Percentiles rank a stretch among this genome's conserved stretches.
phyloP scores from a whole-genome alignment of 352 stramenopile species.

The Globisporangium yorkense region DNA sequence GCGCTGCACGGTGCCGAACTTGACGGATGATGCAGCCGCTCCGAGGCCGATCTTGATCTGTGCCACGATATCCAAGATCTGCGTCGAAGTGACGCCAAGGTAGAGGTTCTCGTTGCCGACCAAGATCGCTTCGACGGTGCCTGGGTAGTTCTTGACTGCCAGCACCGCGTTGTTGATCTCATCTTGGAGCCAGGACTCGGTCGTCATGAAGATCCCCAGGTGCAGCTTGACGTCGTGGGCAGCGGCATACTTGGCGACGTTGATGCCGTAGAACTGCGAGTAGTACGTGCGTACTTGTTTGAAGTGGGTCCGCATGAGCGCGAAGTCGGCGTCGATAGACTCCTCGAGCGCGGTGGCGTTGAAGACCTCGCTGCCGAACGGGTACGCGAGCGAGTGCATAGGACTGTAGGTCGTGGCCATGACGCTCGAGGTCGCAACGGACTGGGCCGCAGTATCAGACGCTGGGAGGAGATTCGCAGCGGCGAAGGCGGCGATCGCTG shows the following conservation, averaged over 20 bases:
- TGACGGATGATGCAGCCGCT: constrained; percentile 6
- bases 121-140: constrained; percentile 10
- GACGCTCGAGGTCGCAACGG: neutral
- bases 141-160: constrained; percentile 12
- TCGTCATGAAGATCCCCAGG: constrained; percentile 27
- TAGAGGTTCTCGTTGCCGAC: constrained; percentile 22
- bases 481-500: neutral
- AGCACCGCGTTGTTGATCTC: constrained; percentile 22
- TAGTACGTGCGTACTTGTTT: constrained; percentile 30
- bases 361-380: constrained; percentile 5
- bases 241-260: constrained; percentile 20
- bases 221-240: constrained; percentile 22
- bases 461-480: neutral
- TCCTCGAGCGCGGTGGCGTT: constrained; percentile 8
- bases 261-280: constrained; percentile 22
- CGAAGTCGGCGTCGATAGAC: constrained; percentile 25
- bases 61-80: constrained; percentile 11
- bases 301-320: constrained; percentile 19
- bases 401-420: constrained; percentile 14
- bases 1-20: constrained; percentile 27
- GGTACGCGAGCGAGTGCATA: constrained; percentile 13
- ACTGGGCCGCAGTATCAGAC: neutral
- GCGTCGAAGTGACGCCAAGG: constrained; percentile 9
- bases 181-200: constrained; percentile 17
- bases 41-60: constrained; percentile 22